A percentile compares a stretch with the other conserved stretches of the same genome.
phyloP scores from a whole-genome alignment of 140 eudicot genomes.

The Oenanthe javanica region DNA sequence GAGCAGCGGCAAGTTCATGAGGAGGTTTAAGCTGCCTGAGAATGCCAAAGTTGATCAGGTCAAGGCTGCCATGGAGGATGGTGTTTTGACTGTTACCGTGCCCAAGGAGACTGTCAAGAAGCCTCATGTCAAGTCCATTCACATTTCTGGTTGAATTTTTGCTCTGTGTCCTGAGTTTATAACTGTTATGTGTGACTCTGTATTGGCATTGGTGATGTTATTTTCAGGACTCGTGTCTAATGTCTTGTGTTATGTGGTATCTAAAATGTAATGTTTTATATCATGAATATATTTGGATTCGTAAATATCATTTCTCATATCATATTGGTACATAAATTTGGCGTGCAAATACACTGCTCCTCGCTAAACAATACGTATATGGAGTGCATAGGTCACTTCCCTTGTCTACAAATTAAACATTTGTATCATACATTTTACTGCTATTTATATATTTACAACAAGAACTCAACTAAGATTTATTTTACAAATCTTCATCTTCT shows the following conservation, averaged over 20 bases:
- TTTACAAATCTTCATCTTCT: background rate
- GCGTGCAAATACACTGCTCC: background rate
- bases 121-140: constrained; percentile 10
- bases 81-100: constrained; percentile 4
- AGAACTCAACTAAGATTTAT: background rate
- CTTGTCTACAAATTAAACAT: background rate
- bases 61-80: constrained; percentile 6
- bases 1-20: constrained; percentile 8
- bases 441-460: constrained; percentile 8
- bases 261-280: no score
- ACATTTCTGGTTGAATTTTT: background rate
- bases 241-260: no score
- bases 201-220: background rate
- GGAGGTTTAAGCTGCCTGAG: constrained; percentile 5
- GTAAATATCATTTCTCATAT: background rate
- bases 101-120: constrained; percentile 4
- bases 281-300: background rate
- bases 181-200: background rate
- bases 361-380: background rate
- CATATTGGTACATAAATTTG: background rate
- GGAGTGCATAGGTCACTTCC: background rate
- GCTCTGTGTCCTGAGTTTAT: background rate
- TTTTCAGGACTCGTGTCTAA: background rate
- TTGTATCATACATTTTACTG: background rate
- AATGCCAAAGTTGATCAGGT: constrained; percentile 5